Evolutionary conservation across 768 basidiomycete species (phyloP), one percentile per base, ranked within the genome.

Genomic region (Exsudoporus frostii): DNA sequence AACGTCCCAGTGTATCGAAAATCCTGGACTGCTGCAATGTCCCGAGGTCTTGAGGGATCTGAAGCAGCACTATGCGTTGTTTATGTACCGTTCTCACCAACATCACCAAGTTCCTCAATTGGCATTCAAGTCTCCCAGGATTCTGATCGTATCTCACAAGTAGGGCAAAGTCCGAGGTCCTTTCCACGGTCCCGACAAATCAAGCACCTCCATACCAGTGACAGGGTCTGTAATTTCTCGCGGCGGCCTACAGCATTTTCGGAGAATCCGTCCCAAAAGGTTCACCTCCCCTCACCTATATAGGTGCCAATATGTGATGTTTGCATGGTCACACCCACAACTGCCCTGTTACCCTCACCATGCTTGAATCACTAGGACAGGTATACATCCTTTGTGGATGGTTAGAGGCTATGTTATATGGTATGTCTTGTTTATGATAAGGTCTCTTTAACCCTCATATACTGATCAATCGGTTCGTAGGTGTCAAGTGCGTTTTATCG

Each of bases 331-430:
- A 14, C 22, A 3, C 7, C 24, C 7, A 29, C 9, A 20, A 29
- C 10, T 30, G 25, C 30, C 20, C 29, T 20, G 24, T 38, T 19
- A n/a, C 43, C 30, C 1, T n/a, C 40, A 22, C 3, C 29, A 62
- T 62, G 61, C 14, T 8, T 39, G 48, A 55, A 27, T 43, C 57
- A 10, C 32, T 62, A 36, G 61, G 48, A 17, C 60, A 53, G 25
- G 58, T 55, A 48, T 62, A 54, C 37, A 50, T 62, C 41, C 39
- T 39, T 9, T 51, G 56, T 15, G 53, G 27, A 11, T 62, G 61
- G 53, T 19, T 62, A 11, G 60, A 62, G 43, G 32, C 53, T 20
- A 55, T 62, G 24, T 58, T 62, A 34, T 62, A 59, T 34, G 60
- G 60, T 62, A 10, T 30, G 29, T 30, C 29, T 30, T 30, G 29